These are phyloP conservation scores for Stagonosporopsis tanaceti DNA, from an alignment of 2,329 filamentous ascomycete genomes.

Conservation along the genomic window DNA sequence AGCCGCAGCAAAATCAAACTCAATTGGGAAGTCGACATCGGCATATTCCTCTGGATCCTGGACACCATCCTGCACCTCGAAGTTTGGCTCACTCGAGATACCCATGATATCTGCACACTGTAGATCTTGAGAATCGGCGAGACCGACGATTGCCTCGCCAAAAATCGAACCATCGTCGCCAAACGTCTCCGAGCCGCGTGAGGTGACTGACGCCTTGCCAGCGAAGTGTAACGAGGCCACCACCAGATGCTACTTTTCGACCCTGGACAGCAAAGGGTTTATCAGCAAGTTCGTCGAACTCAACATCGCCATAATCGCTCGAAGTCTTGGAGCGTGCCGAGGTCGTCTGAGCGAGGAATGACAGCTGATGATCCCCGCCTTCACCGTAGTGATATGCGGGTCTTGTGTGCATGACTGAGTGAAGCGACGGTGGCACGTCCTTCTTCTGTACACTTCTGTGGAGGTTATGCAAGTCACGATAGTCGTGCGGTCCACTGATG, in stretches of 20 bases:
- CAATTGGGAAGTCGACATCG: constrained; percentile 16
- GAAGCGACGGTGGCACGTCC: constrained; percentile 28
- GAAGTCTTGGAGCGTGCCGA: constrained; percentile 12
- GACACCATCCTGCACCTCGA: background rate
- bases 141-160: constrained; percentile 42
- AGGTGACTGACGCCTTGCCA: background rate
- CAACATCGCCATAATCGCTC: constrained; percentile 43
- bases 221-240: background rate
- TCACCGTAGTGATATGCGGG: constrained; percentile 37
- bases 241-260: background rate
- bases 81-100: background rate
- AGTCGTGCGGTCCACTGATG: constrained; percentile 28
- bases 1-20: background rate
- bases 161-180: constrained; percentile 43
- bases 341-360: constrained; percentile 26
- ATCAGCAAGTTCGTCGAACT: constrained; percentile 23
- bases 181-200: constrained; percentile 32
- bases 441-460: constrained; percentile 36
- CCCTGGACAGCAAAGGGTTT: background rate
- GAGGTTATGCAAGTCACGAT: constrained; percentile 34
- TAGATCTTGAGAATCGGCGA: constrained; percentile 41
- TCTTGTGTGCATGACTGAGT: constrained; percentile 38
- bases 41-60: constrained; percentile 13
- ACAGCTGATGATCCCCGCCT: constrained; percentile 32
- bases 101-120: background rate